phyloP scores from a whole-genome alignment of 495 filamentous ascomycete genomes.

The Cladorrhinum samala region DNA sequence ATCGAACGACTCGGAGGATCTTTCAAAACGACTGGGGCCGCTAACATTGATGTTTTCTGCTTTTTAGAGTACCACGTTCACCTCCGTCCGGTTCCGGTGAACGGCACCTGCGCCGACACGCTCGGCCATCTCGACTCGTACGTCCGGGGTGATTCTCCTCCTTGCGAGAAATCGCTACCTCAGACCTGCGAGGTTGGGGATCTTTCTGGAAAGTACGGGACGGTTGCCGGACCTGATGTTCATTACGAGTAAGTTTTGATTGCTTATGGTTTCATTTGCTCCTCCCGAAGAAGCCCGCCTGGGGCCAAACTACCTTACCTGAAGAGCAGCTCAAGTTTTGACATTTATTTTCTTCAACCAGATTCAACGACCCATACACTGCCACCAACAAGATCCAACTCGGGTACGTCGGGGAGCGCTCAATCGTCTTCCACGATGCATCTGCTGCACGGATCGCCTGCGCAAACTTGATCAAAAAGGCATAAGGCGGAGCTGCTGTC shows the following conservation, averaged over 20 bases:
- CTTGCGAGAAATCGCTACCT: slow-evolving; percentile 57
- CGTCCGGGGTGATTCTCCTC: slow-evolving; percentile 54
- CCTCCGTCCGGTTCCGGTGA: slow-evolving; percentile 56
- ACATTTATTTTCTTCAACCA: too few species aligned
- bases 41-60: too few species aligned
- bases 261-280: too few species aligned
- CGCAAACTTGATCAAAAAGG: slow-evolving; percentile 50
- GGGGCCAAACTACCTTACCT: too few species aligned
- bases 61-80: slow-evolving; percentile 85
- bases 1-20: too few species aligned
- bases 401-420: slow-evolving; percentile 69
- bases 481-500: neutral
- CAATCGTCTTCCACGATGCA: slow-evolving; percentile 63
- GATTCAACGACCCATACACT: slow-evolving; percentile 62
- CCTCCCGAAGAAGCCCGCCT: neutral
- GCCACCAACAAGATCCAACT: slow-evolving; percentile 50
- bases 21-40: too few species aligned
- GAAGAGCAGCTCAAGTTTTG: too few species aligned
- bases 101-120: slow-evolving; percentile 71
- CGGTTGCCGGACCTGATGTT: slow-evolving; percentile 41
- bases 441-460: slow-evolving; percentile 62
- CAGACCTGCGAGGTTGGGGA: slow-evolving; percentile 76
- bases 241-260: slow-evolving; percentile 26
- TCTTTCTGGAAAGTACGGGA: slow-evolving; percentile 72
- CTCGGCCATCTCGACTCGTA: slow-evolving; percentile 50